Conservation (phyloP, 108 stramenopile species). For the Skeletonema potamos region DNA sequence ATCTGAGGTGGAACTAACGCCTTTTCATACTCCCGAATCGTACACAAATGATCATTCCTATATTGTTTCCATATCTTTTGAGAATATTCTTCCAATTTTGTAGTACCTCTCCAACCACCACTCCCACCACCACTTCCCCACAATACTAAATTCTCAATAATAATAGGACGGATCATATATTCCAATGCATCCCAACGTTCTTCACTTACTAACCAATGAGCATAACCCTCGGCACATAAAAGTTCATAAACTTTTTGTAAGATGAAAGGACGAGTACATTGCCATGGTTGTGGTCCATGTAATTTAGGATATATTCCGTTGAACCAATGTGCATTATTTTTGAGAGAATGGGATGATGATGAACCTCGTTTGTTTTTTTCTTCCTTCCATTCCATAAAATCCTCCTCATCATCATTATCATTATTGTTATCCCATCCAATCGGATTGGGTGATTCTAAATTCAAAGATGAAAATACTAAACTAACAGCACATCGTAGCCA, state of each 20-base stretch:
- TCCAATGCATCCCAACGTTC: not conserved
- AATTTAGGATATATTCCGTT: not conserved
- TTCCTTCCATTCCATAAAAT: too few relatives aligned
- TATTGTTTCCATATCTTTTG: not conserved
- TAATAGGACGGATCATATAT: not conserved
- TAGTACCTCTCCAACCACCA: not conserved
- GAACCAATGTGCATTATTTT: not conserved
- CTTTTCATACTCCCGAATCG: not conserved
- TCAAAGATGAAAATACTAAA: not conserved
- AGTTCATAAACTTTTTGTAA: not conserved
- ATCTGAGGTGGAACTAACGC: not conserved
- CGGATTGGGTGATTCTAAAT: conserved; percentile 1
- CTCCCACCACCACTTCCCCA: not conserved
- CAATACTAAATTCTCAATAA: not conserved
- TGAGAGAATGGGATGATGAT: too few relatives aligned
- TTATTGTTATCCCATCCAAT: not conserved
- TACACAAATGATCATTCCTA: not conserved
- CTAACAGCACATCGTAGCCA: not conserved
- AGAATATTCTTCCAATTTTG: too few relatives aligned
- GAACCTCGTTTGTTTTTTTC: too few relatives aligned
- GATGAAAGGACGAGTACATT: not conserved
- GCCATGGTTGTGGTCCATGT: not conserved
- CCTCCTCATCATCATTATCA: not conserved
- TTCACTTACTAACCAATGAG: not conserved
- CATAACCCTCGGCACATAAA: not conserved